phyloP scores from a whole-genome alignment of 441 rosid genomes.

The Brassica hybrid region DNA sequence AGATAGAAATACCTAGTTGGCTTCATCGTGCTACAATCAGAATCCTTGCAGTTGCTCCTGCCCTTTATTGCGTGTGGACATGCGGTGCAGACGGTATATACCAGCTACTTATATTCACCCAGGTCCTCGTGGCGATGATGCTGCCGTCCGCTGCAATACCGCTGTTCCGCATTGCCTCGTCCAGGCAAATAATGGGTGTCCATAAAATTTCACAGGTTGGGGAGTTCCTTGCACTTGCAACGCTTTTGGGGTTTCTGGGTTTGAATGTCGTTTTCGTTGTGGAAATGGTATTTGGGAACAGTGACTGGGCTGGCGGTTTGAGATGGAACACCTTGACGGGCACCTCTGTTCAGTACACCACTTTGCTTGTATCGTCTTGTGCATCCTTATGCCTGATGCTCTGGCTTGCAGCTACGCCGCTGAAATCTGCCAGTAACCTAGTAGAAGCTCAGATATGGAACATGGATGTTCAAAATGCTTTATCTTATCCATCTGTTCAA shows the following conservation, averaged over 20 bases:
- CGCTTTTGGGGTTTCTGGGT: slow-evolving; percentile 77
- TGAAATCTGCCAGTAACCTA: slow-evolving; percentile 73
- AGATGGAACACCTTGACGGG: slow-evolving; percentile 73
- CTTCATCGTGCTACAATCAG: slow-evolving; percentile 88
- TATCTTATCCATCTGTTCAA: slow-evolving; percentile 46
- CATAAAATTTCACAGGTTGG: slow-evolving; percentile 75
- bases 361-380: slow-evolving; percentile 72
- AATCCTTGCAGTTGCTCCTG: slow-evolving; percentile 80
- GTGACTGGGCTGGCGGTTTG: slow-evolving; percentile 92
- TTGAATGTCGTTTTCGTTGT: slow-evolving; percentile 80
- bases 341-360: slow-evolving; percentile 57
- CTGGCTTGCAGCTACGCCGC: slow-evolving; percentile 88
- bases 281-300: slow-evolving; percentile 88
- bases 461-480: slow-evolving; percentile 53
- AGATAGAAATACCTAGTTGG: slow-evolving; percentile 87
- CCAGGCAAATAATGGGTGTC: slow-evolving; percentile 87
- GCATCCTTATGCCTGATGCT: slow-evolving; percentile 84
- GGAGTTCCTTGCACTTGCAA: slow-evolving; percentile 70
- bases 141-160: slow-evolving; percentile 96
- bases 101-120: slow-evolving; percentile 83
- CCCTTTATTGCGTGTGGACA: slow-evolving; percentile 86
- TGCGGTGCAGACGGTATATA: slow-evolving; percentile 93
- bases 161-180: slow-evolving; percentile 86
- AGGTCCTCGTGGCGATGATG: slow-evolving; percentile 83
- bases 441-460: slow-evolving; percentile 62